Evolutionary conservation across 192 early-diverging fungal genomes (phyloP).

Genomic region (Coemansia aciculifera): DNA sequence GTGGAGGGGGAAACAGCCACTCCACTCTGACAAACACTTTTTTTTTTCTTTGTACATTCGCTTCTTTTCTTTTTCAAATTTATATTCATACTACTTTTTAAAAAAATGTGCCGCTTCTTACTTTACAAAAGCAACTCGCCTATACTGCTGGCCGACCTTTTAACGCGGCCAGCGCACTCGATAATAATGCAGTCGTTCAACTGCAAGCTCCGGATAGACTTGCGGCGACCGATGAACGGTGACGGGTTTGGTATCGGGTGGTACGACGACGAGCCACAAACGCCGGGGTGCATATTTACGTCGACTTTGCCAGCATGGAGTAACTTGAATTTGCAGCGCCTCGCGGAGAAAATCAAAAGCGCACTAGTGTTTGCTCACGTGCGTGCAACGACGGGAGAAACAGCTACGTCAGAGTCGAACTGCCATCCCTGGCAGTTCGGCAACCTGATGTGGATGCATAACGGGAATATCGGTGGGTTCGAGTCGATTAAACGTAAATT

Average conservation of each 20-base stretch:
- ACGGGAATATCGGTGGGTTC: constrained; percentile 70
- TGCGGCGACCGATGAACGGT: constrained; percentile 67
- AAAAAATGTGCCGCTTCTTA: constrained; percentile 66
- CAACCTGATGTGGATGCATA: constrained; percentile 83
- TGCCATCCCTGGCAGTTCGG: constrained; percentile 69
- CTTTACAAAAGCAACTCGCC: constrained; percentile 78
- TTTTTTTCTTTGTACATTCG: background rate
- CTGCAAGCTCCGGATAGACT: constrained; percentile 68
- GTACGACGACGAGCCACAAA: constrained; percentile 68
- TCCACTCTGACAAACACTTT: background rate
- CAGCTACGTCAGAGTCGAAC: constrained; percentile 70
- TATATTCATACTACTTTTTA: background rate
- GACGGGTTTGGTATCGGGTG: constrained; percentile 80
- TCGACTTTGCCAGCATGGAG: constrained; percentile 82
- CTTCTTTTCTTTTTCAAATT: background rate
- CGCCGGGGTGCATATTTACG: constrained; percentile 73
- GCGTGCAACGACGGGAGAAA: constrained; percentile 71
- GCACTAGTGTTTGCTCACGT: constrained; percentile 79
- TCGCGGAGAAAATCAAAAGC: constrained; percentile 75
- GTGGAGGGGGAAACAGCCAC: background rate
- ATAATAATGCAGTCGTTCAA: constrained; percentile 83
- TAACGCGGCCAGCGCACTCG: constrained; percentile 74
- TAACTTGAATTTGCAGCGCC: constrained; percentile 71
- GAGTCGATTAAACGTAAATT: constrained; percentile 68
- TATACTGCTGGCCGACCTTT: constrained; percentile 69